A percentile compares a stretch with the other conserved stretches of the same genome.
These are phyloP conservation scores for Penicillium turbatum DNA, from an alignment of 495 filamentous ascomycete genomes.

Conservation along the genomic window DNA sequence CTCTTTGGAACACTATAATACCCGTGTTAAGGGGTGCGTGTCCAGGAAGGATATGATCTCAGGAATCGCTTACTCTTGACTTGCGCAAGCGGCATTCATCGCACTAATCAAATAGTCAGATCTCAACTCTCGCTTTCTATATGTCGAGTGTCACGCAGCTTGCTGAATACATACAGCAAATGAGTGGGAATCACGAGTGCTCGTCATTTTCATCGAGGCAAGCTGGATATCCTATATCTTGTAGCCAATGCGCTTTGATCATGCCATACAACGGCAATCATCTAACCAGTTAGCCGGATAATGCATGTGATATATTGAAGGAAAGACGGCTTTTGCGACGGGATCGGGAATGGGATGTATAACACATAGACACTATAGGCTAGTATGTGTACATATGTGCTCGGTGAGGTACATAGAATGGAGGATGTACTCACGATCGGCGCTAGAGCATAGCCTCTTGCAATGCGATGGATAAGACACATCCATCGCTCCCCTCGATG, in stretches of 20 bases:
- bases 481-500: conserved; percentile 28
- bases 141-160: not conserved
- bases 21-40: conserved; percentile 3
- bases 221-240: conserved; percentile 21
- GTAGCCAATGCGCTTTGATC: conserved; percentile 34
- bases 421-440: conserved; percentile 40
- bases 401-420: not conserved
- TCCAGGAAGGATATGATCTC: not conserved
- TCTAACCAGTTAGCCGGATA: conserved; percentile 31
- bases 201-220: conserved; percentile 40
- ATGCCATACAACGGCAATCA: conserved; percentile 36
- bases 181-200: conserved; percentile 46
- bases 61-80: conserved; percentile 36
- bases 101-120: conserved; percentile 28
- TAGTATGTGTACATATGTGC: not conserved
- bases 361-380: not conserved
- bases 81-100: conserved; percentile 49
- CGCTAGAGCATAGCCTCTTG: conserved; percentile 23
- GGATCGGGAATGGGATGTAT: conserved; percentile 7
- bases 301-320: conserved; percentile 1
- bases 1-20: conserved; percentile 46
- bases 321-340: not conserved
- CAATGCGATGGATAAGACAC: conserved; percentile 23
- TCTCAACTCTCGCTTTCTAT: not conserved
- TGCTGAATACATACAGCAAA: conserved; percentile 39